phyloP scores from a whole-genome alignment of 176 grass and related monocot species.

The Bothriochloa decipiens region DNA sequence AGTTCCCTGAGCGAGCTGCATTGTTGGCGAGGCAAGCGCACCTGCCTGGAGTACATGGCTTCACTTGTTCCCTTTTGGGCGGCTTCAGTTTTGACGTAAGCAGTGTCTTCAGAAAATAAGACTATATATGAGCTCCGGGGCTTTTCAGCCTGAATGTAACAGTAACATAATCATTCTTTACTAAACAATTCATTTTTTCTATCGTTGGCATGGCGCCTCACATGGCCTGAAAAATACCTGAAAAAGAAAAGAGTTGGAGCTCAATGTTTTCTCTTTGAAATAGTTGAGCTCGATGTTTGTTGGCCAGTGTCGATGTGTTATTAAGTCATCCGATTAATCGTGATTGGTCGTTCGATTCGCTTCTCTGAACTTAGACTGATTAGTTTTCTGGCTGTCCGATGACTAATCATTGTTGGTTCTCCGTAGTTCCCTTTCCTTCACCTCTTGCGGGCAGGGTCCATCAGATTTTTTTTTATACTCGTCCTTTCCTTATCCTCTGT shows the following conservation, averaged over 20 bases:
- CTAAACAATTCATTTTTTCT: slow-evolving; percentile 25
- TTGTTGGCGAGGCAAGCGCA: background rate
- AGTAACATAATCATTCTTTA: slow-evolving; percentile 21
- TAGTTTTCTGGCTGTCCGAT: too few species aligned
- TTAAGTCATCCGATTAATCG: too few species aligned
- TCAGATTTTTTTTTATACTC: background rate
- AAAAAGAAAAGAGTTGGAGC: background rate
- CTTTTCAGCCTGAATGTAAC: slow-evolving; percentile 47
- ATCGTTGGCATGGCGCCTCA: background rate
- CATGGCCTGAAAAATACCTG: background rate
- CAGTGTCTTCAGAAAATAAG: slow-evolving; percentile 37
- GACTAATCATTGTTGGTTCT: too few species aligned
- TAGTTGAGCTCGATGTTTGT: background rate
- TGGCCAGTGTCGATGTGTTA: background rate
- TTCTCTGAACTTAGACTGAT: too few species aligned
- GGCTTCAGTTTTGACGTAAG: slow-evolving; percentile 33
- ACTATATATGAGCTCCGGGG: slow-evolving; percentile 10
- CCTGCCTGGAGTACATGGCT: background rate
- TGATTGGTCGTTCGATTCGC: too few species aligned
- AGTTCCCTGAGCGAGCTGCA: slow-evolving; percentile 11
- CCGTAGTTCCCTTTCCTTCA: too few species aligned
- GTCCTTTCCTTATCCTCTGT: background rate
- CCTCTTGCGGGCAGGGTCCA: too few species aligned
- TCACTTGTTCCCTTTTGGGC: background rate
- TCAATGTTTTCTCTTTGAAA: background rate